A percentile compares a stretch with the other conserved stretches of the same genome.
These are phyloP conservation scores for Paracamarosporium sp. DNA, from an alignment of 2,329 filamentous ascomycete genomes.

Conservation along the genomic window DNA sequence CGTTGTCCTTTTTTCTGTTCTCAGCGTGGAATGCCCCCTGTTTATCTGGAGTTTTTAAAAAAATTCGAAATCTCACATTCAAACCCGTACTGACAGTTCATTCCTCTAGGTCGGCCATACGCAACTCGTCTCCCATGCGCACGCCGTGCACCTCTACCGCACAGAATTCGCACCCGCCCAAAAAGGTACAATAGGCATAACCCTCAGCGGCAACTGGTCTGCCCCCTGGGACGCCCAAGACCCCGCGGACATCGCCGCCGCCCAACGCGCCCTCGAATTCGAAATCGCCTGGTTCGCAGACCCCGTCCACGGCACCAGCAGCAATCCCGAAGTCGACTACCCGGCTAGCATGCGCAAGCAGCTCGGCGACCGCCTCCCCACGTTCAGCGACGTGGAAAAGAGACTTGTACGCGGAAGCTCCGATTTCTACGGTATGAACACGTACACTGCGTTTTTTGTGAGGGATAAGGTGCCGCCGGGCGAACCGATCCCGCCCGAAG, in stretches of 20 bases:
- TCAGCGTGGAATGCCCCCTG: no score
- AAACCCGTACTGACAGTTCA: no score
- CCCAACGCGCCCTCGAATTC: conserved; percentile 84
- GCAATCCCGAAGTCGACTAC: conserved; percentile 79
- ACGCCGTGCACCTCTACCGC: conserved; percentile 49
- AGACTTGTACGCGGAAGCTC: conserved; percentile 83
- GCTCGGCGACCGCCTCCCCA: conserved; percentile 77
- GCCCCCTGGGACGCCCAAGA: conserved; percentile 85
- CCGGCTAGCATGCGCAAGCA: conserved; percentile 83
- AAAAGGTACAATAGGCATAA: conserved; percentile 49
- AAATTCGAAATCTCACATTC: no score
- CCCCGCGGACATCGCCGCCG: conserved; percentile 76
- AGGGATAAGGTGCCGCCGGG: background rate
- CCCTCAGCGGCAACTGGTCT: conserved; percentile 60
- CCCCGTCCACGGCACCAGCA: conserved; percentile 69
- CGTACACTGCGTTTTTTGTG: conserved; percentile 60
- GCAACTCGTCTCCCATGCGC: conserved; percentile 48
- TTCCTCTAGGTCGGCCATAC: conserved; percentile 46
- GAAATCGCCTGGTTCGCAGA: conserved; percentile 88
- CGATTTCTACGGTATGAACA: conserved; percentile 95
- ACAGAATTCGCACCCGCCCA: conserved; percentile 48
- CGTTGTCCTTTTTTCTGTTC: background rate
- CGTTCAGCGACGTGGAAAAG: conserved; percentile 74
- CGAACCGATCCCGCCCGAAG: background rate
- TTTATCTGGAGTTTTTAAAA: no score